Percentiles rank a stretch among this genome's conserved stretches.
Evolutionary conservation across 148 eudicot genomes (phyloP).

Genomic region (Rhododendron mucronatum): DNA sequence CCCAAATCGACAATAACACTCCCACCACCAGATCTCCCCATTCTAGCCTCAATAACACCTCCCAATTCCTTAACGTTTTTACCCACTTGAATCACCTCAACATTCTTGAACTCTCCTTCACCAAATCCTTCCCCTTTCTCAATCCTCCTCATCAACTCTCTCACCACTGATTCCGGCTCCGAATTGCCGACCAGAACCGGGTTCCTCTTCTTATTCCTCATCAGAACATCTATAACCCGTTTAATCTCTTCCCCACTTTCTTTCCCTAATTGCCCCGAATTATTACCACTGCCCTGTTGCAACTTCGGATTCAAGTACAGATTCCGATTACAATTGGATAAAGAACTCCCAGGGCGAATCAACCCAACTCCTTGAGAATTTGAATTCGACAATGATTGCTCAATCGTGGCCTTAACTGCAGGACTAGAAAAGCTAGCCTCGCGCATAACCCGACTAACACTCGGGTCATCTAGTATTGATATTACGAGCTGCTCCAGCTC

Average conservation of each 20-base stretch:
- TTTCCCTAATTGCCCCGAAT: slow-evolving; percentile 14
- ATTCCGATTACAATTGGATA: slow-evolving; percentile 25
- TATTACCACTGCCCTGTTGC: slow-evolving; percentile 17
- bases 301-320: slow-evolving; percentile 60
- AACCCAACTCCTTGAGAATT: slow-evolving; percentile 31
- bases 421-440: slow-evolving; percentile 92
- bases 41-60: neutral
- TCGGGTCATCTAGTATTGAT: slow-evolving; percentile 85
- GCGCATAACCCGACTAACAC: slow-evolving; percentile 90
- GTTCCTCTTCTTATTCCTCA: neutral
- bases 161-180: neutral
- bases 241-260: neutral
- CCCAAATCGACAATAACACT: neutral
- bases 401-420: slow-evolving; percentile 82
- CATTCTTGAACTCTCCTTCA: neutral
- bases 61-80: neutral
- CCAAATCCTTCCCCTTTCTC: neutral
- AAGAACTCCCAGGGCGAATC: slow-evolving; percentile 17
- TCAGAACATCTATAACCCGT: neutral
- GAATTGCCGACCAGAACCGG: neutral
- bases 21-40: neutral
- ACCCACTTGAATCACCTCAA: neutral
- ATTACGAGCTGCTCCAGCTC: slow-evolving; percentile 84
- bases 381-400: slow-evolving; percentile 32
- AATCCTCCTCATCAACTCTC: neutral